Evolutionary conservation across 345 rosid genomes (phyloP), one percentile per base, ranked within the genome.

Genomic region (Kernera saxatilis): DNA sequence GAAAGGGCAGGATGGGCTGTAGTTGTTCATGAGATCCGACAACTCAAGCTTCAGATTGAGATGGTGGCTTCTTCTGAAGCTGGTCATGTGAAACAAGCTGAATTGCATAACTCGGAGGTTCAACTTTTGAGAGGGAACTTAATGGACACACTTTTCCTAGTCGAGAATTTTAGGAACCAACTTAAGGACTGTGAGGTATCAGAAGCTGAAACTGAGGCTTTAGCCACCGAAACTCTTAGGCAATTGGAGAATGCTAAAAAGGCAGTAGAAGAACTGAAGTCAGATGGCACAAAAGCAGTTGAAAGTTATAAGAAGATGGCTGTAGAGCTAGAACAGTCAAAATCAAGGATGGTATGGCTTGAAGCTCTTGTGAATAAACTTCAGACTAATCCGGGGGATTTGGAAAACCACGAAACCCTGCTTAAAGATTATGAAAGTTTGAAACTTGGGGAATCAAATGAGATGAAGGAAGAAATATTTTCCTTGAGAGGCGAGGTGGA

Each of bases 121-220:
- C 81, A 84, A 48, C 80, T 80, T 63, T 67, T 93, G 82, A 93
- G 85, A 80, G 87, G 72, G 33, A 86, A 88, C 76, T 79, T 91
- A 43, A 80, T 67, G 14, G 87, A 87, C 58, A 84, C 92, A 11
- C 81, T 84, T 36, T 79, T 85, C 32, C 82, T 88, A 4, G 84
- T 90, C 23, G 95, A 88, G 64, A 80, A 79, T 77, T 88, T 94
- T 88, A 91, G 86, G 67, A 84, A 50, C 69, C 86, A 88, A 82
- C 87, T 91, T 11, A 85, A 61, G 75, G 84, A 85, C 53, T 80
- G 89, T 78, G 86, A 84, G 82, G 89, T 85, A 67, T 82, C 98
- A 2, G 97, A 95, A 52, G 83, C 87, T 78, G 78, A 95, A 74
- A 84, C 89, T 17, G 78, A 81, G 83, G 97, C 96, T 62, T 81